Evolutionary conservation across 129 eudicot genomes (phyloP).

Genomic region (Centella asiatica): DNA sequence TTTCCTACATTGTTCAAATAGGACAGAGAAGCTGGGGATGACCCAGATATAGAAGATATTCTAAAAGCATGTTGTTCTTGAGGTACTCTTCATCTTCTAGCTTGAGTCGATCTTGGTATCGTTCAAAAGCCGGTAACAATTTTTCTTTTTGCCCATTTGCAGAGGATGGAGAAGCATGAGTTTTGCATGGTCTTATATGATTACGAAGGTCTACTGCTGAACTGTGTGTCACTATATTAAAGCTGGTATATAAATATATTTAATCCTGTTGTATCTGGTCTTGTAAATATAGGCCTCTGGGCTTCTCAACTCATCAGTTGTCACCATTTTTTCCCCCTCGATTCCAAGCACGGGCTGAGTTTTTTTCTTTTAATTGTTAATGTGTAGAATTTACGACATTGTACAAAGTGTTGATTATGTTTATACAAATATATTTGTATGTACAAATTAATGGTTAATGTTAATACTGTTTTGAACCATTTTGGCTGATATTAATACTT

Average conservation of each 20-base stretch:
- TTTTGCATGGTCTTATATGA: too few species aligned
- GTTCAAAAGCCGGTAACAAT: too few species aligned
- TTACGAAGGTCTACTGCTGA: background rate
- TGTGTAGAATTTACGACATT: too few species aligned
- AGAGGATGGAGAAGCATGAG: background rate
- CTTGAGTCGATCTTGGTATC: too few species aligned
- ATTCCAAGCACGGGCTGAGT: too few species aligned
- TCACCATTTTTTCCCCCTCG: background rate
- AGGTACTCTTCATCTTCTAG: too few species aligned
- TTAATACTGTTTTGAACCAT: too few species aligned
- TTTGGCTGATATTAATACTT: too few species aligned
- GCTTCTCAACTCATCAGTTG: background rate
- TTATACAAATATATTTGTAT: too few species aligned
- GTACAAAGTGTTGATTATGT: too few species aligned
- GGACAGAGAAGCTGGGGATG: conserved; percentile 99
- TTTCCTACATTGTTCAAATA: conserved; percentile 10
- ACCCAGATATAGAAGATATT: conserved; percentile 70
- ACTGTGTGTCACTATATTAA: background rate
- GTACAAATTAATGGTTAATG: too few species aligned
- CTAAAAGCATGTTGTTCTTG: conserved; percentile 65
- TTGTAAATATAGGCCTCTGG: background rate
- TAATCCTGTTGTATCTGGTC: background rate
- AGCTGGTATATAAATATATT: background rate
- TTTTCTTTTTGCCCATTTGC: background rate
- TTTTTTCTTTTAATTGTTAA: too few species aligned